Evolutionary conservation across 805 yeast species (phyloP), one percentile per base, ranked within the genome.

Genomic region (Sugiyamaella qingdaonensis): DNA sequence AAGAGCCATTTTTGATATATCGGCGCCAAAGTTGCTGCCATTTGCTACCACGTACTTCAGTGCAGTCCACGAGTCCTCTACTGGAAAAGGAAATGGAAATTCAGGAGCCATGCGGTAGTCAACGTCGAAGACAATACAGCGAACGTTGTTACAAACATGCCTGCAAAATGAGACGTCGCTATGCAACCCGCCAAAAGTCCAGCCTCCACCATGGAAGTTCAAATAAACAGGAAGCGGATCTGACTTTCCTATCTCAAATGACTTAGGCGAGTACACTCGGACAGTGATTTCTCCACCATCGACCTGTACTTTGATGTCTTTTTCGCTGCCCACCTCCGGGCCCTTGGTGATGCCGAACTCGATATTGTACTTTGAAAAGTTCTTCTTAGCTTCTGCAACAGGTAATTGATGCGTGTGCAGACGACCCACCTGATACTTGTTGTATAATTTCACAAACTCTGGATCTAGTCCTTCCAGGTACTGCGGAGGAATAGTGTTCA

Each of bases 21-120:
- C 51, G 18, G 56, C 45, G 29, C 52, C 48, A 41, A 36, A 39
- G 11, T 53, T 49, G 51, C 42, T 33, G 49, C 57, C 47, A 31
- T 56, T 51, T 43, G 48, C 39, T 18, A 27, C 19, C 3, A 19
- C 49, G 50, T 46, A 43, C 46, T 21, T 34, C 43, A 51, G 41
- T 11, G 78, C 59, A 50, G 67, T 70, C 54, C 65, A 73, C 13
- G 47, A 27, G 18, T 68, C 68, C 21, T 76, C 74, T 33, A 71
- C 71, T 43, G 75, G 68, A 10, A 78, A 75, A 2, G 81, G 81
- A 57, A 65, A 77, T 19, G 76, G 75, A 56, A 64, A 57, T 58
- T 77, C 78, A 2, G 81, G 81, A 0, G 79, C 79, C 52, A 76
- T 61, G 34, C 80, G 56, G 61, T 77, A 77, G 59, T 77, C 79